Evolutionary conservation across 768 basidiomycete genomes (phyloP), one percentile per base, ranked within the genome.

Genomic region (Leccinellum albellum): DNA sequence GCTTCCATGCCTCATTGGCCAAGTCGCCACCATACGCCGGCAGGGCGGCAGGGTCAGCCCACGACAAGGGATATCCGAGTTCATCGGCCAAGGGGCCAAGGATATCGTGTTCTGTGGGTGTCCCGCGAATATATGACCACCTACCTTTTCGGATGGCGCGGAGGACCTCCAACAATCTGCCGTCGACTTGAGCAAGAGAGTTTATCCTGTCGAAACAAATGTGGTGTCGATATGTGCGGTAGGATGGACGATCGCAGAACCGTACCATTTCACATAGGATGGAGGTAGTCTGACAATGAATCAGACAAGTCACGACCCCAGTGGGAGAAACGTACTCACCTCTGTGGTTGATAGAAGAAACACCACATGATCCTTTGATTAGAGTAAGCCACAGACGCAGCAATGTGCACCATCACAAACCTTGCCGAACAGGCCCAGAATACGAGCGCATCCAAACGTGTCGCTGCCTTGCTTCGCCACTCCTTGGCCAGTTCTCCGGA

Each of bases 401-500:
- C 14, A 13, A 7, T 32, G 42, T 46, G 54, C 12, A 51, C 20
- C 3, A 13, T 45, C 35, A 70, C 76, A 29, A 58, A 89, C 89
- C 89, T 84, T 31, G 88, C 86, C 57, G 87, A 88, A 62, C 84
- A 84, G 14, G 80, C 82, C 89, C 89, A 91, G 64, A 92, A 91
- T 13, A 88, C 72, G 12, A 90, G 64, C 0, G 85, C 83, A 65
- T 91, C 90, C 21, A 90, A 66, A 46, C 76, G 77, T 0, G 77
- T 79, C 1, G 80, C 75, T 58, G 80, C 54, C 24, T 54, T 62
- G 55, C 63, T 69, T 33, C 74, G 67, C 57, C 67, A 71, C 46
- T 67, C 64, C 60, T 69, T 69, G 53, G 62, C 58, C 3, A 57
- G 29, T 3, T 67, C 66, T 56, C 73, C 70, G 46, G 69, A 37